Evolutionary conservation across 192 early-diverging fungal genomes (phyloP).

Genomic region (Coemansia sp.): DNA sequence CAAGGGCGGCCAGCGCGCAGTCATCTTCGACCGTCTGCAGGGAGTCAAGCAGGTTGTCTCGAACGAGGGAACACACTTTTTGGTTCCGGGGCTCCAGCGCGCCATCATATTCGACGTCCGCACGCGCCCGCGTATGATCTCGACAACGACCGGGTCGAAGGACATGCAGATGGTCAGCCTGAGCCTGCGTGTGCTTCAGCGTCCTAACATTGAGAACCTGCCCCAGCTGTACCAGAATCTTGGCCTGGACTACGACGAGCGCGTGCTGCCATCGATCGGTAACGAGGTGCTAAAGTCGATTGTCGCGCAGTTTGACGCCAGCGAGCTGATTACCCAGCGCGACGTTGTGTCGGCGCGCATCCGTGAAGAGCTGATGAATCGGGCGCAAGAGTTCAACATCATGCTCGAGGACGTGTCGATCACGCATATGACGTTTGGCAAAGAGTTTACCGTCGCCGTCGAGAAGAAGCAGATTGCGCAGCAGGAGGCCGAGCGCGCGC

Average conservation of each 20-base stretch:
- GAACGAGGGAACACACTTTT: slow-evolving; percentile 95
- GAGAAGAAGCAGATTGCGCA: slow-evolving; percentile 99
- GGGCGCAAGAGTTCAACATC: slow-evolving; percentile 94
- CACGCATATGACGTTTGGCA: slow-evolving; percentile 98
- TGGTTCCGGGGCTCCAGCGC: slow-evolving; percentile 94
- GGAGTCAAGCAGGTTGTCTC: slow-evolving; percentile 79
- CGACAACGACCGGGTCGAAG: slow-evolving; percentile 98
- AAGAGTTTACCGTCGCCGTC: slow-evolving; percentile 97
- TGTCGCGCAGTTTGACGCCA: slow-evolving; percentile 97
- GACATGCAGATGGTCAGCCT: slow-evolving; percentile 99
- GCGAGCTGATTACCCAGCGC: slow-evolving; percentile 97
- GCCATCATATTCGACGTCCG: slow-evolving; percentile 89
- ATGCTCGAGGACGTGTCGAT: slow-evolving; percentile 97
- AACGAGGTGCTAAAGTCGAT: slow-evolving; percentile 98
- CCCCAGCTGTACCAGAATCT: slow-evolving; percentile 84
- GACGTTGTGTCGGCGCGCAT: slow-evolving; percentile 90
- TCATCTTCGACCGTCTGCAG: slow-evolving; percentile 93
- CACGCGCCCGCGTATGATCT: slow-evolving; percentile 93
- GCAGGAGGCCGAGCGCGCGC: slow-evolving; percentile 98
- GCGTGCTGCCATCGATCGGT: slow-evolving; percentile 95
- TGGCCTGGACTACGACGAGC: slow-evolving; percentile 95
- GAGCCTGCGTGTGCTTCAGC: slow-evolving; percentile 87
- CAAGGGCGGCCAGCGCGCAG: slow-evolving; percentile 91
- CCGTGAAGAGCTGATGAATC: slow-evolving; percentile 85
- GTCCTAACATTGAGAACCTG: slow-evolving; percentile 73